Base-by-base conservation (phyloP, 352 stramenopile species). In the Globisporangium solare region DNA sequence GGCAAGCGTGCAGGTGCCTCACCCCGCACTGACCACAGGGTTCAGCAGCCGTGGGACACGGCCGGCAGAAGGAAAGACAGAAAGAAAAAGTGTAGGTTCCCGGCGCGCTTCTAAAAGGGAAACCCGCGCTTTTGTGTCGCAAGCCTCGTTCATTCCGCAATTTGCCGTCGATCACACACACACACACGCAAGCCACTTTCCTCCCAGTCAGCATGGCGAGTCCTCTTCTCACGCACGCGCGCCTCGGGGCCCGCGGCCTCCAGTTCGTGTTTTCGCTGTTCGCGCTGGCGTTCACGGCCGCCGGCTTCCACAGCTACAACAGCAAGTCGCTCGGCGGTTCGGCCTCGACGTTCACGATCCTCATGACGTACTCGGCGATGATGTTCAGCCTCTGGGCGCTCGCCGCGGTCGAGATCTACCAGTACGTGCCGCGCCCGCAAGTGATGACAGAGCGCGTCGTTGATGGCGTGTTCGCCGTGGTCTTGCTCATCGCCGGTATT, bases 331-430 rank as follows among this genome's bases (percentile, higher is more conserved):
- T 63, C 6, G 68, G 64, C 50, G 69, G 53, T 22, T 51, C 63
- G 13, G 61, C 61, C 17, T 74, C 67, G 57, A 83, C 69, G 10
- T 89, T 89, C 59, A 66, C 61, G 18, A 67, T 86, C 40, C 60
- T 89, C 35, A 76, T 86, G 68, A 67, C 71, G 18, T 88, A 88
- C 64, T 81, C 76, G 4, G 60, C 70, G 15, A 75, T 86, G 76
- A 56, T 90, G 15, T 88, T 86, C 61, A 68, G 50, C 6, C 61
- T 87, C 47, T 87, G 68, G 65, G 62, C 71, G 32, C 1, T 86
- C 1, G 53, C 79, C 40, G 70, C 58, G 10, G 65, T 88, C n/a
- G 72, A 90, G 50, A 40, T 80, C n/a, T 64, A 79, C 49, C 55
- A 73, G 53, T n/a, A 71, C 24, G 64, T 54, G n/a, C 57, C 57